A percentile compares a stretch with the other conserved stretches of the same genome.
phyloP scores from a whole-genome alignment of 495 filamentous ascomycete genomes.

The Trichoderma gamsii region DNA sequence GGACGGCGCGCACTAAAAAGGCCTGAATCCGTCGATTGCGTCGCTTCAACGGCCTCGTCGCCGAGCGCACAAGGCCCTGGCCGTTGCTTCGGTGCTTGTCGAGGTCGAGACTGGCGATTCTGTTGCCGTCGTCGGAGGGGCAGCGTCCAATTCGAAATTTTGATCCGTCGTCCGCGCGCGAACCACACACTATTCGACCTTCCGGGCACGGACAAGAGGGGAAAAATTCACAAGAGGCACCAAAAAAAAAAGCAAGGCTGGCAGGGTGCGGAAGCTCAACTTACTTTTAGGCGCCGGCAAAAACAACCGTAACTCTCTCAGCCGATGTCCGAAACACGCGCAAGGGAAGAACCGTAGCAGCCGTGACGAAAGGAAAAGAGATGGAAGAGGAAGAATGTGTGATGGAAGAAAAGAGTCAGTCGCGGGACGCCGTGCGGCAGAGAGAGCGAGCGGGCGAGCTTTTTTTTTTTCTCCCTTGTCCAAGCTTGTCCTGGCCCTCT shows the following conservation, averaged over 20 bases:
- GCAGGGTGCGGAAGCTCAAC: constrained; percentile 21
- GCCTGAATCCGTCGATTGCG: neutral
- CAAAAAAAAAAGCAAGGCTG: constrained; percentile 18
- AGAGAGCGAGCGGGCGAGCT: constrained; percentile 1
- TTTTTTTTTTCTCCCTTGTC: constrained; percentile 14
- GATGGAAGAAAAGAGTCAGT: constrained; percentile 13
- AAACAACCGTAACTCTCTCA: constrained; percentile 23
- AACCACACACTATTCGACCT: neutral
- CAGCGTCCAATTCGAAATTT: constrained; percentile 1
- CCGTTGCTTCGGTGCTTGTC: neutral
- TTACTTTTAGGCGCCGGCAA: constrained; percentile 36
- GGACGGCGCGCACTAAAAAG: neutral
- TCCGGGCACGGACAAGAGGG: constrained; percentile 14
- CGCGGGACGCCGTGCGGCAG: constrained; percentile 13
- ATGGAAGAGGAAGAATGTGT: constrained; percentile 13
- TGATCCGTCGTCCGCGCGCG: constrained; percentile 1
- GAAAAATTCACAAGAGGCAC: constrained; percentile 3
- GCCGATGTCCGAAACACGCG: constrained; percentile 28
- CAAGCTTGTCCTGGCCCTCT: constrained; percentile 6
- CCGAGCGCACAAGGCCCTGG: neutral
- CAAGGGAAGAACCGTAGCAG: constrained; percentile 42
- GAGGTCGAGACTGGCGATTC: neutral
- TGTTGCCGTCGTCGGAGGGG: neutral
- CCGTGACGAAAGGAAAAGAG: constrained; percentile 26
- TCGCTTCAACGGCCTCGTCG: neutral